A percentile compares a stretch with the other conserved stretches of the same genome.
Conservation (phyloP, 306 rosid genomes). For the Hippophae tibetana region DNA sequence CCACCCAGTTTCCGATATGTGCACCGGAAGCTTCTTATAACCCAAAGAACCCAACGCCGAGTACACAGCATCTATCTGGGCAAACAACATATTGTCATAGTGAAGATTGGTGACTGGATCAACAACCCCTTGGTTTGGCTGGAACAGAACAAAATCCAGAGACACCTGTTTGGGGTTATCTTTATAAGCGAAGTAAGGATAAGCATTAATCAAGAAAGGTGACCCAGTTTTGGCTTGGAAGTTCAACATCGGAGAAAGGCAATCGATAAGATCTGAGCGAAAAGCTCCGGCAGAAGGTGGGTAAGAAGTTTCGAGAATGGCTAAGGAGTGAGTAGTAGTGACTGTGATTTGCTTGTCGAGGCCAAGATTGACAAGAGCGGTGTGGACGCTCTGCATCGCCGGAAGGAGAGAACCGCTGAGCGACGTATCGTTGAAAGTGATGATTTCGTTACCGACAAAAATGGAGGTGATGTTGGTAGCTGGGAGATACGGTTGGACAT, state of each 20-base stretch:
- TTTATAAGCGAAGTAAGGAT: conserved; percentile 94
- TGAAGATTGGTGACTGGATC: conserved; percentile 62
- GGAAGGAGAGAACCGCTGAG: conserved; percentile 52
- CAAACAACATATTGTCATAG: conserved; percentile 88
- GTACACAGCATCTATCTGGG: conserved; percentile 91
- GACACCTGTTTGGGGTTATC: conserved; percentile 60
- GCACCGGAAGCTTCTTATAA: conserved; percentile 60
- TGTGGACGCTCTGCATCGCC: conserved; percentile 77
- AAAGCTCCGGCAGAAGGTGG: conserved; percentile 86
- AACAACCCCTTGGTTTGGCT: conserved; percentile 62
- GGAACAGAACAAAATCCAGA: conserved; percentile 69
- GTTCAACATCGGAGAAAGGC: conserved; percentile 49
- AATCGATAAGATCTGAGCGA: conserved; percentile 49
- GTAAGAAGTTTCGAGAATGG: conserved; percentile 57
- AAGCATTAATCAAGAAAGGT: conserved; percentile 83
- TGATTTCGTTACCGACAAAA: conserved; percentile 84
- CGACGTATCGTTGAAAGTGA: conserved; percentile 78
- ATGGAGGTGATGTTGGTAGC: conserved; percentile 68
- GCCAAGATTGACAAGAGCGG: conserved; percentile 42
- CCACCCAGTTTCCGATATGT: conserved; percentile 97
- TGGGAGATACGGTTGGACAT: conserved; percentile 59
- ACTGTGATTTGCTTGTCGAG: conserved; percentile 63
- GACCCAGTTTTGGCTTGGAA: conserved; percentile 81
- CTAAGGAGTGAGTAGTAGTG: conserved; percentile 77
- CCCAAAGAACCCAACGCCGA: conserved; percentile 49